Evolutionary conservation across 768 basidiomycete species (phyloP), one percentile per base, ranked within the genome.

Genomic region (Suillus americanus): DNA sequence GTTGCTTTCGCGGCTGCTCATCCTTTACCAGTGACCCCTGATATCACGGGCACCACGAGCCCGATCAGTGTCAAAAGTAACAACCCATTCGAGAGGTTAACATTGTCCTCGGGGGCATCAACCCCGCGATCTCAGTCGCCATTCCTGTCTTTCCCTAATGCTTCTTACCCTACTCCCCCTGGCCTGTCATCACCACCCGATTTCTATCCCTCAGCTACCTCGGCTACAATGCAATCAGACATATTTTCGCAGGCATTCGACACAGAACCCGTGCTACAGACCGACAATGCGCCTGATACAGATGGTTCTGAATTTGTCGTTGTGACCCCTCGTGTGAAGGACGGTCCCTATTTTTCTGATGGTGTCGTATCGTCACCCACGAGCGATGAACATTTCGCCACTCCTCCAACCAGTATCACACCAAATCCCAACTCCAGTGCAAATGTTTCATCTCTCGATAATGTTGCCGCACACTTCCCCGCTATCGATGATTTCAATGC

Each of bases 51-150:
- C 56, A 84, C 88, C 7, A 70, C 78, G 43, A 82, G 86, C 28
- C 77, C 79, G 6, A 65, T 77, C 25, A 74, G 75, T 53, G 74
- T 77, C 62, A 92, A 92, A 80, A 95, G 92, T 71, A 97, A 90
- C 71, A 98, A 98, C 74, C 96, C 95, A 4, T 98, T 98, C 71
- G 95, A 93, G 65, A 81, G 89, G 54, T 75, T 95, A 37, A 80
- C 81, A 2, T 81, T 83, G 79, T 74, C 81, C 43, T 76, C 79
- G 30, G 82, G 78, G 55, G 66, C 75, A 38, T 69, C 72, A 3
- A 76, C 77, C 38, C 74, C 77, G 46, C 85, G 84, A 40, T 81
- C 88, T 1, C 82, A 84, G 65, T 89, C 89, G 0, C 88, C 89
- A 1, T 89, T 89, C 73, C 72, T 83, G 60, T 79, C 87, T 0